Evolutionary conservation across 257 asterid genomes (phyloP), one percentile per base, ranked within the genome.

Genomic region (Linaria vulgaris): DNA sequence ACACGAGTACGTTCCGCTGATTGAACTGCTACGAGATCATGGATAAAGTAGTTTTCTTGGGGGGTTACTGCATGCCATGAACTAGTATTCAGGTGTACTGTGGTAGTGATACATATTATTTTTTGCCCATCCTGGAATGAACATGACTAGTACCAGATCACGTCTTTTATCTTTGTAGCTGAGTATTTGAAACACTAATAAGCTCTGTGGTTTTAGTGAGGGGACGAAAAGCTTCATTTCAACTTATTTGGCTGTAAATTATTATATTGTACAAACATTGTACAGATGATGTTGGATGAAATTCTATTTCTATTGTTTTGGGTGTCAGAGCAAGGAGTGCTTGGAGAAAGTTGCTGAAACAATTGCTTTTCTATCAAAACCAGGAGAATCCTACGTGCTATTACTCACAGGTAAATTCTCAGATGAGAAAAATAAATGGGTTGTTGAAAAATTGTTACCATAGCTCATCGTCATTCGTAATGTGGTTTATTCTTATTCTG

Each of bases 321-420:
- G 48, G 56, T 63, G 69, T 56, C 94, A 94, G 97, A 90, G 97
- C 88, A 79, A 76, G 85, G 99, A 90, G 80, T 94, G 96, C 82
- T 79, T 94, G 86, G 97, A 85, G 86, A 92, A 89, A 79, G 84
- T 87, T 67, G 80, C 88, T 43, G 81, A 85, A 74, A 87, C 99
- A 43, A 79, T 94, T 52, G 76, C 75, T 61, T 85, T 76, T 71
- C 88, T 94, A 69, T 59, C 72, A 43, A 78, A 58, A 71, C 83
- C 90, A 1, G 97, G 83, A 64, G 78, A 79, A 69, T 69, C 84
- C 17, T 75, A 74, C 71, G 20, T 83, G 69, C 83, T 92, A 59
- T 77, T 92, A 66, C 96, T 94, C 74, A 90, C 99, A 56, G 99
- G 99, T 94, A 72, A 37, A 1, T 30, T 7, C 46, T 38, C 47